Evolutionary conservation across 345 rosid species (phyloP).

Genomic region (Noccaea caerulescens): DNA sequence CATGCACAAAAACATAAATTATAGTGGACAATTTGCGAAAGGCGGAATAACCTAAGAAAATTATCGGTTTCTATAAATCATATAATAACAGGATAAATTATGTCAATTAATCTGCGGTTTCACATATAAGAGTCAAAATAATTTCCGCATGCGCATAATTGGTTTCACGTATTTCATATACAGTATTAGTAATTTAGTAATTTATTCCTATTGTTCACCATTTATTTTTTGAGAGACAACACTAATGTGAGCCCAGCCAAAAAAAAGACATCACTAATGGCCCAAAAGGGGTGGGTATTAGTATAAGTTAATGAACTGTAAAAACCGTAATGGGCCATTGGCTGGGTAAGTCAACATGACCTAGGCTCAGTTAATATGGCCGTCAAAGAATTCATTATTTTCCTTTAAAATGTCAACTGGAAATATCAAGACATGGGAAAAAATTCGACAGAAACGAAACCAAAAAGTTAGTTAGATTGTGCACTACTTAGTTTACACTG

Average conservation of each 20-base stretch:
- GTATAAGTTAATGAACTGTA: not conserved
- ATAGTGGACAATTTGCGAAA: not conserved
- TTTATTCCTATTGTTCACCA: not conserved
- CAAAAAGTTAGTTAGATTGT: not conserved
- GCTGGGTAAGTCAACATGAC: not conserved
- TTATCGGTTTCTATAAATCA: not conserved
- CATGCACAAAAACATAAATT: not conserved
- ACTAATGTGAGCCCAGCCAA: no score
- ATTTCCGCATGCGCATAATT: not conserved
- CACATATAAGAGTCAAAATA: not conserved
- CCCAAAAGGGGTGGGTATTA: not conserved
- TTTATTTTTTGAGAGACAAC: not conserved
- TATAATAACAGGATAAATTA: not conserved
- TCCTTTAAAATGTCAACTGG: not conserved
- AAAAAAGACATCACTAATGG: not conserved
- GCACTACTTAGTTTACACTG: not conserved
- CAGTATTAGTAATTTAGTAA: not conserved
- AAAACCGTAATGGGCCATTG: slow-evolving; percentile 16
- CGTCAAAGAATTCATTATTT: not conserved
- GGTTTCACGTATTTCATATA: not conserved
- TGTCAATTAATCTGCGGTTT: not conserved
- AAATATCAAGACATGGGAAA: not conserved
- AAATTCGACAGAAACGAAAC: not conserved
- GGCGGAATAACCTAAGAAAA: not conserved
- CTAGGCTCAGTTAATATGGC: slow-evolving; percentile 9